Evolutionary conservation across 371 early-diverging fungal genomes (phyloP), one percentile per base, ranked within the genome.

Genomic region (Saksenaea oblongispora): DNA sequence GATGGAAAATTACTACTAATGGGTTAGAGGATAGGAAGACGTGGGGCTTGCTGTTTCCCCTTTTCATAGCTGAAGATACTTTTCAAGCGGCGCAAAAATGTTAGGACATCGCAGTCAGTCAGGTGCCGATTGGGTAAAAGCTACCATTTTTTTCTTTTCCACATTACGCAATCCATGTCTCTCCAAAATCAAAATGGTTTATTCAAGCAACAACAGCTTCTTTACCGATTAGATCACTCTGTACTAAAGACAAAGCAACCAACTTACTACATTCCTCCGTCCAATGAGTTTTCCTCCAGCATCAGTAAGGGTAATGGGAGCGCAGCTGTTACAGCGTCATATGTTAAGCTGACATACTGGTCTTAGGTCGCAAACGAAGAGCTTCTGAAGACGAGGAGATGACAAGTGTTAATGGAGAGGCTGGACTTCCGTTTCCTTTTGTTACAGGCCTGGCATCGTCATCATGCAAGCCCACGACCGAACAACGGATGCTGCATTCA

Each of bases 191-290:
- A 65, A 56, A 75, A 70, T n/a, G 67, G 70, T 24, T 11, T 67
- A n/a, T 75, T 75, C 44, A 63, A 72, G 61, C 75, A 75, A 35
- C 75, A 75, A 56, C 75, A 75, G 27, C 70, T 61, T 4, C 18
- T 75, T 10, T 75, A 75, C 53, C 67, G 72, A 3, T 70, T 70
- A 34, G 54, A 70, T 22, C 72, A 72, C 36, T 72, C 67, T 26
- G 28, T 70, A n/a, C 44, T 65, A 5, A 67, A 67, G 34, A 28
- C 72, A 13, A 75, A 70, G 67, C 47, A 34, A 37, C 72, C 75
- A n/a, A 66, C 70, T 13, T 57, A 60, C n/a, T 75, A 75, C 51
- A 61, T 68, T 34, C 72, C 72, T 31, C 64, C 70, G 11, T 28
- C 58, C 0, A 57, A 54, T 42, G 59, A 56, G 22, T n/a, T 17